A percentile compares a stretch with the other conserved stretches of the same genome.
These are phyloP conservation scores for Saccharomyces paradoxus DNA, from an alignment of 805 yeast species.

Conservation along the genomic window DNA sequence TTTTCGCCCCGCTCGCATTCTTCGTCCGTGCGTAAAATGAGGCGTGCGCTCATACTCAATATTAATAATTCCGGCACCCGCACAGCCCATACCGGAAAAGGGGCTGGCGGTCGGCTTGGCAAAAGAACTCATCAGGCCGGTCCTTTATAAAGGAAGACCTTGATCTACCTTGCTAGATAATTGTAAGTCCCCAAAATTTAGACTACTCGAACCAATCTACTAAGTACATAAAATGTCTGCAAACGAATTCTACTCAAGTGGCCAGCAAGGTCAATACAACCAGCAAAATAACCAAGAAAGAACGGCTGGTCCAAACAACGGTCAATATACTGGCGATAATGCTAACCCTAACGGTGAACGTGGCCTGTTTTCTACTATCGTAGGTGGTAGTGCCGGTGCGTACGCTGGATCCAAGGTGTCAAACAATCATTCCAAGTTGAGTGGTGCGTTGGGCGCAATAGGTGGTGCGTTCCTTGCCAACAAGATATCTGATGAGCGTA, in stretches of 20 bases:
- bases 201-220: not conserved
- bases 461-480: conserved; percentile 49
- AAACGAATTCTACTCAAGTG: conserved; percentile 46
- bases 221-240: conserved; percentile 38
- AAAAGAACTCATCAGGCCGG: not conserved
- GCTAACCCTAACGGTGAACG: conserved; percentile 24
- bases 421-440: conserved; percentile 28
- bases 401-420: conserved; percentile 39
- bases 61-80: not conserved
- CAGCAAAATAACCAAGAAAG: conserved; percentile 11
- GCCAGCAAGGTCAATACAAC: conserved; percentile 33
- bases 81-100: not conserved
- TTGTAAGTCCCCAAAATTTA: too few species aligned
- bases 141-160: not conserved
- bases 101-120: not conserved
- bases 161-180: not conserved
- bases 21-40: not conserved
- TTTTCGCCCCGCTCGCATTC: not conserved
- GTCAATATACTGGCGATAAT: not conserved
- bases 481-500: conserved; percentile 38
- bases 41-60: not conserved
- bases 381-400: conserved; percentile 49
- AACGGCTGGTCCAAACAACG: not conserved
- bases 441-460: conserved; percentile 45
- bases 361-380: conserved; percentile 15